phyloP scores from a whole-genome alignment of 495 filamentous ascomycete species.

The Neurospora sublineolata region DNA sequence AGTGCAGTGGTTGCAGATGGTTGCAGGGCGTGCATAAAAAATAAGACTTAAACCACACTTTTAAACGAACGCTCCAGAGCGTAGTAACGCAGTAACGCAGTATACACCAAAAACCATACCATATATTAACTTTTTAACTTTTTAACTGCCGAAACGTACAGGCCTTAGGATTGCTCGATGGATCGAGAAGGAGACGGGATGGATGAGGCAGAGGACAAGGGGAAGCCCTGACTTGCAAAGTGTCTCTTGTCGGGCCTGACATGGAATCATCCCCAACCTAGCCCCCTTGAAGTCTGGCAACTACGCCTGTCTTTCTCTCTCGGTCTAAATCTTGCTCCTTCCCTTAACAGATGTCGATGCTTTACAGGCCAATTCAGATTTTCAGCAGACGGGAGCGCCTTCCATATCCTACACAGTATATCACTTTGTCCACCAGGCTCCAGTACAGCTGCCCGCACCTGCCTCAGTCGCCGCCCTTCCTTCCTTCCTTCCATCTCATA shows the following conservation, averaged over 20 bases:
- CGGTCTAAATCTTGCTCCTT: background rate
- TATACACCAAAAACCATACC: no score
- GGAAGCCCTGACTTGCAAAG: background rate
- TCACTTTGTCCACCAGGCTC: background rate
- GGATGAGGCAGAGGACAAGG: background rate
- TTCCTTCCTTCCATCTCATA: background rate
- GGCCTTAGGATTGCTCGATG: background rate
- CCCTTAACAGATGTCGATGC: background rate
- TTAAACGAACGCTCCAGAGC: no score
- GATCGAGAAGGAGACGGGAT: background rate
- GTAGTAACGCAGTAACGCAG: no score
- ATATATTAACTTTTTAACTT: no score
- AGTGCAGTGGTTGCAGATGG: no score
- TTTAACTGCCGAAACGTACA: no score
- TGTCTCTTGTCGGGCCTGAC: background rate
- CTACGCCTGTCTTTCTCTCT: no score
- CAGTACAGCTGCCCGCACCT: background rate
- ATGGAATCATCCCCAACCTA: background rate
- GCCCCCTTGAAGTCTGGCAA: no score
- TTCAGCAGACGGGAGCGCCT: background rate
- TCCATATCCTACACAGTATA: background rate
- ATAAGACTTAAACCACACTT: no score
- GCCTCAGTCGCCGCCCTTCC: background rate
- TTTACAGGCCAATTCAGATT: background rate
- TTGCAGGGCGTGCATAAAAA: no score